Conservation (phyloP, 148 eudicot genomes). For the Cornus controversa region DNA sequence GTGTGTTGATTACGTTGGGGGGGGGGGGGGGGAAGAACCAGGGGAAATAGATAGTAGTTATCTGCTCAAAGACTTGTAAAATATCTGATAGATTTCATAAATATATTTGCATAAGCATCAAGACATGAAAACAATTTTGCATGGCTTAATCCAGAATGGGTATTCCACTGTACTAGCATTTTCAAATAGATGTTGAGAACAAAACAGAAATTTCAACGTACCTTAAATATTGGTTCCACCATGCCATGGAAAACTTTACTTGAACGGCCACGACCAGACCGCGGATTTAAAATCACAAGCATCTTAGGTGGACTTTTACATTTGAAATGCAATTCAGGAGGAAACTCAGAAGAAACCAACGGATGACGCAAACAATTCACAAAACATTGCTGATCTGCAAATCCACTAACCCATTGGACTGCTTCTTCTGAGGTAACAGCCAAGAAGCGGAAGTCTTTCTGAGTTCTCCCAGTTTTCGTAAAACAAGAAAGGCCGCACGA, state of each 20-base stretch:
- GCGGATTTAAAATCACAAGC: conserved; percentile 91
- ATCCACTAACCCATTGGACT: conserved; percentile 84
- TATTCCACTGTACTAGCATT: background rate
- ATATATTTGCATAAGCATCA: background rate
- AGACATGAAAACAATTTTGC: background rate
- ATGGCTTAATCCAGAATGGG: background rate
- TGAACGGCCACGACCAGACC: conserved; percentile 94
- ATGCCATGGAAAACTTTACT: conserved; percentile 81
- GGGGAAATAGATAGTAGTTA: background rate
- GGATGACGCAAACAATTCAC: conserved; percentile 92
- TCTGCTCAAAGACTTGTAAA: background rate
- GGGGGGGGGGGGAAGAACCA: background rate
- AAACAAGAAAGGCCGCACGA: conserved; percentile 56
- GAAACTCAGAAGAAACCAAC: conserved; percentile 69
- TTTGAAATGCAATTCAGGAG: conserved; percentile 62
- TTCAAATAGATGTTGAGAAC: background rate
- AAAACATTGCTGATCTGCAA: conserved; percentile 96
- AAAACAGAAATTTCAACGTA: conserved; percentile 31
- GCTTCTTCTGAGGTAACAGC: conserved; percentile 86
- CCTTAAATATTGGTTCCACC: conserved; percentile 97
- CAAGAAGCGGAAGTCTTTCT: conserved; percentile 84
- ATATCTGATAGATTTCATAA: conserved; percentile 4
- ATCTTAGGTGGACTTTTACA: conserved; percentile 87
- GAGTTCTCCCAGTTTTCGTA: conserved; percentile 58
- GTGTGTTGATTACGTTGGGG: background rate